These are phyloP conservation scores for Diutina pseudorugosa DNA, from an alignment of 1,139 yeast species.

Conservation along the genomic window DNA sequence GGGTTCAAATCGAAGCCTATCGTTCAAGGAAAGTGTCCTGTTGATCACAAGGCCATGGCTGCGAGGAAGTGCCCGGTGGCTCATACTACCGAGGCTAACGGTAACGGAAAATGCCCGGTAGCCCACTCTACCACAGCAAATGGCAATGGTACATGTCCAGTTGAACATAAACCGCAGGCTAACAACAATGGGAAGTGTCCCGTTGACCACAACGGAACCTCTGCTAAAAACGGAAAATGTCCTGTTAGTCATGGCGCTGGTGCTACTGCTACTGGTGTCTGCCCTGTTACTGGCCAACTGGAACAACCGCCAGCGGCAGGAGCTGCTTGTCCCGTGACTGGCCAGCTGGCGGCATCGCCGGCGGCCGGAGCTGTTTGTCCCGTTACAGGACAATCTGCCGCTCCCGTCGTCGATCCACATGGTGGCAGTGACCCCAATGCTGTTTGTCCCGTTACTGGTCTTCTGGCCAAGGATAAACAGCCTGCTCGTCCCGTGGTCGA, in stretches of 20 bases:
- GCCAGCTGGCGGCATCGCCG: not conserved
- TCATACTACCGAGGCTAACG: not conserved
- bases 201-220: no score
- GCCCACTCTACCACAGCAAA: not conserved
- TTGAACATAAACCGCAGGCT: not conserved
- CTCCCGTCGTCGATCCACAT: not conserved
- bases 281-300: not conserved
- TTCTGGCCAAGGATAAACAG: not conserved
- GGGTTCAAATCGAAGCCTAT: not conserved
- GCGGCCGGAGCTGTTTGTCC: not conserved
- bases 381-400: not conserved
- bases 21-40: not conserved
- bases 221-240: no score
- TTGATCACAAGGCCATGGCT: not conserved
- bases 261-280: not conserved
- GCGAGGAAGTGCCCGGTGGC: not conserved
- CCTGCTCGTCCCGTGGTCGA: not conserved
- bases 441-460: conserved; percentile 2
- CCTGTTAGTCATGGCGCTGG: no score
- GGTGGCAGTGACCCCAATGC: not conserved
- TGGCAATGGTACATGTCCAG: not conserved
- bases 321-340: not conserved
- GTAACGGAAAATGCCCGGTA: not conserved
- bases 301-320: not conserved
- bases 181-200: no score